phyloP scores from a whole-genome alignment of 2,329 filamentous ascomycete genomes.

The Sarocladiaceae sp. region DNA sequence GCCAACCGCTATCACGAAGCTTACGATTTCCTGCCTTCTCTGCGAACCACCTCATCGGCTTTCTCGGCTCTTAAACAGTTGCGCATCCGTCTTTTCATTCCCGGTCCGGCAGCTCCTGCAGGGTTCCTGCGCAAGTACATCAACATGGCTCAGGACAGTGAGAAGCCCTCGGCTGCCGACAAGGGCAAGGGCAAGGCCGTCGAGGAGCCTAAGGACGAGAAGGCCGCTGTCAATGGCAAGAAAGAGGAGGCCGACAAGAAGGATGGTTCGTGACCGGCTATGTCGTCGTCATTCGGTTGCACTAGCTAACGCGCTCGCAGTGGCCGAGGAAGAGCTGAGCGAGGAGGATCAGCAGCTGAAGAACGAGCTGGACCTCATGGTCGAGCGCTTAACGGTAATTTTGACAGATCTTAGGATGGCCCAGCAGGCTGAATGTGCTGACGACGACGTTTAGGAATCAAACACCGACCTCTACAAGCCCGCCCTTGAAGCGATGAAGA shows the following conservation, averaged over 20 bases:
- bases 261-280: slow-evolving; percentile 32
- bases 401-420: background rate
- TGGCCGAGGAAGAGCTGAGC: slow-evolving; percentile 74
- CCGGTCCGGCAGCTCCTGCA: slow-evolving; percentile 8
- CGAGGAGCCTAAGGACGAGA: slow-evolving; percentile 64
- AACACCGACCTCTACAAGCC: slow-evolving; percentile 85
- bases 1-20: too few species aligned
- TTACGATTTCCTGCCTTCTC: background rate
- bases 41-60: background rate
- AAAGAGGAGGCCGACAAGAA: slow-evolving; percentile 62
- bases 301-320: slow-evolving; percentile 15
- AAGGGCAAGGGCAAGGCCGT: slow-evolving; percentile 95
- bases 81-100: background rate
- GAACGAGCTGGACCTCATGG: slow-evolving; percentile 94
- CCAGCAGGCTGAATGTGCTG: background rate
- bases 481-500: slow-evolving; percentile 93
- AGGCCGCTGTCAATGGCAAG: slow-evolving; percentile 64
- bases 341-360: slow-evolving; percentile 99
- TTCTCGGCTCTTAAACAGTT: too few species aligned
- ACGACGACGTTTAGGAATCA: slow-evolving; percentile 57
- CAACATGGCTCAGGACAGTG: slow-evolving; percentile 89
- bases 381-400: slow-evolving; percentile 80
- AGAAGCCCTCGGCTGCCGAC: slow-evolving; percentile 67
- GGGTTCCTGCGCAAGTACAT: slow-evolving; percentile 18
- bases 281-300: slow-evolving; percentile 9